Evolutionary conservation across 495 filamentous ascomycete genomes (phyloP).

Genomic region (Penicillium malachiteum): DNA sequence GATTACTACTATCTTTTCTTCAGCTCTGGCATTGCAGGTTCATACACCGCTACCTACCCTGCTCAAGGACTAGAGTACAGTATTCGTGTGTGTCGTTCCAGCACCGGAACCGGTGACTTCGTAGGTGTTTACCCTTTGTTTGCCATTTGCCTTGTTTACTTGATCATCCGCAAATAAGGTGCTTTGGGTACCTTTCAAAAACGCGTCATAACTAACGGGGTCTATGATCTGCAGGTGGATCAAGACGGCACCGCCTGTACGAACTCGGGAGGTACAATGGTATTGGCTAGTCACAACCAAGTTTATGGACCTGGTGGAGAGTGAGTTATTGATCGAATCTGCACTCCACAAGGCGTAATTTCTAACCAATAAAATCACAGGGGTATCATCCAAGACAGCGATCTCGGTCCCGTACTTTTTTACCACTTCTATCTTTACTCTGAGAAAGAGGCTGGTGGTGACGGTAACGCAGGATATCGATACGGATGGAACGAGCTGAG

Average conservation of each 20-base stretch:
- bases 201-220: not conserved
- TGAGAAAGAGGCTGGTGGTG: conserved; percentile 54
- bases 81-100: conserved; percentile 62
- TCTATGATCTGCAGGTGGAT: conserved; percentile 45
- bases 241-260: conserved; percentile 54
- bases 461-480: conserved; percentile 51
- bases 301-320: conserved; percentile 74
- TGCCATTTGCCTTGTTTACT: too few relatives aligned
- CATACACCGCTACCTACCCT: conserved; percentile 49
- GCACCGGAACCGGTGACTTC: conserved; percentile 52
- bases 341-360: not conserved
- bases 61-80: conserved; percentile 62
- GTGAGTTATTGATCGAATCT: conserved; percentile 20
- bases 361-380: conserved; percentile 14
- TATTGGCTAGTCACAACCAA: conserved; percentile 60
- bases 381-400: conserved; percentile 46
- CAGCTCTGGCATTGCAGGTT: conserved; percentile 61
- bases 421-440: conserved; percentile 60
- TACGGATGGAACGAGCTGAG: conserved; percentile 65
- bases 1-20: conserved; percentile 68
- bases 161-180: not conserved
- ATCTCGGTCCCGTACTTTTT: conserved; percentile 59
- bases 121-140: conserved; percentile 35
- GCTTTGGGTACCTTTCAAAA: not conserved
- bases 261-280: conserved; percentile 59